These are phyloP conservation scores for Sporothrix pseudoabietina DNA, from an alignment of 2,329 filamentous ascomycete genomes.

Conservation along the genomic window DNA sequence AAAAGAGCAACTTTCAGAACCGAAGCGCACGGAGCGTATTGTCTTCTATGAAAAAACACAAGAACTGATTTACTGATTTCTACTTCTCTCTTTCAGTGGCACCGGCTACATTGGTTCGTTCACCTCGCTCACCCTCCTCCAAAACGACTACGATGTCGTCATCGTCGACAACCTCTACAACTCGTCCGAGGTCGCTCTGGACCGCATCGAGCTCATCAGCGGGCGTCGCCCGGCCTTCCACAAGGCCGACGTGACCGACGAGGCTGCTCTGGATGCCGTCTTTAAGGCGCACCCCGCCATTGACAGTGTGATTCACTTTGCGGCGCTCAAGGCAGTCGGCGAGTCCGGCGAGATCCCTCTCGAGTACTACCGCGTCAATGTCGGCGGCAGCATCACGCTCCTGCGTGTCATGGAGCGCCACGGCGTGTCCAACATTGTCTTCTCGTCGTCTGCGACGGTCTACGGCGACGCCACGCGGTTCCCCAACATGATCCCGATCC, in stretches of 20 bases:
- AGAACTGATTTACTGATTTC: not conserved
- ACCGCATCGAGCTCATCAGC: slow-evolving; percentile 91
- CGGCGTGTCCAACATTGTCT: slow-evolving; percentile 95
- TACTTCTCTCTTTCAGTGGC: slow-evolving; percentile 62
- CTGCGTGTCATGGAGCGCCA: slow-evolving; percentile 84
- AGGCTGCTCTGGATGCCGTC: slow-evolving; percentile 78
- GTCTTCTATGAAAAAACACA: not conserved
- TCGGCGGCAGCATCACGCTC: slow-evolving; percentile 85
- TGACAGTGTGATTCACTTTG: slow-evolving; percentile 98
- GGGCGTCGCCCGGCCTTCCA: slow-evolving; percentile 86
- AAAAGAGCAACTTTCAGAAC: not conserved
- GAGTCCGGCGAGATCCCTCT: slow-evolving; percentile 92
- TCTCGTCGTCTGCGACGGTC: slow-evolving; percentile 96
- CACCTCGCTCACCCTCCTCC: slow-evolving; percentile 85
- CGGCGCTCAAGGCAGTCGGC: slow-evolving; percentile 95
- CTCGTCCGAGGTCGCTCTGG: slow-evolving; percentile 85
- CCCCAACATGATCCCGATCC: slow-evolving; percentile 98
- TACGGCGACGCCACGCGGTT: slow-evolving; percentile 97
- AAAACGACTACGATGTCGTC: slow-evolving; percentile 94
- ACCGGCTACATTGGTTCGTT: slow-evolving; percentile 99
- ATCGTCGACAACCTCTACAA: slow-evolving; percentile 98
- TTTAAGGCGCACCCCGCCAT: slow-evolving; percentile 89
- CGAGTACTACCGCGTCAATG: slow-evolving; percentile 98
- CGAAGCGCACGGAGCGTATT: not conserved
- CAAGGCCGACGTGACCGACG: slow-evolving; percentile 85